A percentile compares a stretch with the other conserved stretches of the same genome.
Evolutionary conservation across 2,329 filamentous ascomycete genomes (phyloP).

Genomic region (Teratosphaeriaceae sp.): DNA sequence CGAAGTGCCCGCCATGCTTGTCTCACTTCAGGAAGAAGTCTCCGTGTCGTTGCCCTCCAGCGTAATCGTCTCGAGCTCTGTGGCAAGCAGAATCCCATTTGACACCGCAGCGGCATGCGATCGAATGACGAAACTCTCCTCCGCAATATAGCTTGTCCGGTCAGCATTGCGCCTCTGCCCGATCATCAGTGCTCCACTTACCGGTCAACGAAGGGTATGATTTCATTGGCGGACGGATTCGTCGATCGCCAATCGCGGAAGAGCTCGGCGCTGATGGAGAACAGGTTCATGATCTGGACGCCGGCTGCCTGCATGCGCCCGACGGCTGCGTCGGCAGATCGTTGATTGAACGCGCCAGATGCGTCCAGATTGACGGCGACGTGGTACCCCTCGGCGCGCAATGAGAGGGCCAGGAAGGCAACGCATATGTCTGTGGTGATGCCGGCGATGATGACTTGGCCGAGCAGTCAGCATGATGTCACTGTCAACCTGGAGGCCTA

Average conservation of each 20-base stretch:
- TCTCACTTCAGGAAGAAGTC: too few species aligned
- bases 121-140: neutral
- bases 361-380: neutral
- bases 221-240: neutral
- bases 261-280: neutral
- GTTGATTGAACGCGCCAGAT: neutral
- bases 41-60: neutral
- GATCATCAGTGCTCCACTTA: neutral
- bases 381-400: neutral
- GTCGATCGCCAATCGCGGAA: neutral
- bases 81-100: neutral
- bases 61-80: neutral
- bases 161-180: neutral
- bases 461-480: too few species aligned
- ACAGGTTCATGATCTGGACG: neutral
- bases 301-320: neutral
- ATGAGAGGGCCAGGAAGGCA: neutral
- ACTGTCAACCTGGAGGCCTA: too few species aligned
- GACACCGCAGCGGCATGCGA: neutral
- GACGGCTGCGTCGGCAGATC: neutral
- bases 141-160: neutral
- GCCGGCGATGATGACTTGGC: conserved; percentile 57
- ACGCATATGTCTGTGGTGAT: conserved; percentile 64
- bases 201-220: neutral
- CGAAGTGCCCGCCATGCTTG: too few species aligned